These are phyloP conservation scores for Astrocystis sublimbata DNA, from an alignment of 495 filamentous ascomycete species.

Conservation along the genomic window DNA sequence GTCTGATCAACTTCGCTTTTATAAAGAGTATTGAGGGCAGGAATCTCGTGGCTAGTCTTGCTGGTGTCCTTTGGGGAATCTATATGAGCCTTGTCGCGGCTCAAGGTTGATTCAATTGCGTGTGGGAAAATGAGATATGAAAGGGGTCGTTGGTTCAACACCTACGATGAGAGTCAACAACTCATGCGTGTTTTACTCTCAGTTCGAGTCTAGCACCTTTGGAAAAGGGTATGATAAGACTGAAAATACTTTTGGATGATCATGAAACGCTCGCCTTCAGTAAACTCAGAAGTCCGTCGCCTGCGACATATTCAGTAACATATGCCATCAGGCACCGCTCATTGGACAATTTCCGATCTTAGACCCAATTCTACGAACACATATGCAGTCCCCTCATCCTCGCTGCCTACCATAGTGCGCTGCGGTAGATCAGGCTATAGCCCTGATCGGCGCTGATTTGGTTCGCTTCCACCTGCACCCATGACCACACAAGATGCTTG, in stretches of 20 bases:
- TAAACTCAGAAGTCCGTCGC: neutral
- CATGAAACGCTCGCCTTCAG: neutral
- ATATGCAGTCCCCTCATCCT: neutral
- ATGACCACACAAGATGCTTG: neutral
- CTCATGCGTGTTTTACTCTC: neutral
- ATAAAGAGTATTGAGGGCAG: conserved; percentile 71
- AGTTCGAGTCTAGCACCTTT: neutral
- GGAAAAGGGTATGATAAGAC: neutral
- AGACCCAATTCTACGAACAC: neutral
- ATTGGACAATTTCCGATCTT: neutral
- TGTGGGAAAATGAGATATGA: too few species aligned
- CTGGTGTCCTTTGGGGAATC: conserved; percentile 83
- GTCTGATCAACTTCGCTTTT: conserved; percentile 73
- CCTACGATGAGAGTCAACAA: neutral
- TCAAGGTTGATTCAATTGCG: conserved; percentile 14
- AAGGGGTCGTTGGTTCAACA: neutral
- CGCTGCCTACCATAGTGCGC: neutral
- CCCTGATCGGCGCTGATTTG: neutral
- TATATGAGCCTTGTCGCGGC: conserved; percentile 75
- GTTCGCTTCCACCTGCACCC: neutral
- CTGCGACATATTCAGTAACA: neutral
- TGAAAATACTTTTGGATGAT: neutral
- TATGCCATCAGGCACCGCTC: neutral
- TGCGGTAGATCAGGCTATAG: neutral
- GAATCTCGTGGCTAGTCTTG: conserved; percentile 74